Percentiles rank a stretch among this genome's conserved stretches.
Evolutionary conservation across 1,139 yeast genomes (phyloP).

Genomic region (Lodderomyces beijingensis): DNA sequence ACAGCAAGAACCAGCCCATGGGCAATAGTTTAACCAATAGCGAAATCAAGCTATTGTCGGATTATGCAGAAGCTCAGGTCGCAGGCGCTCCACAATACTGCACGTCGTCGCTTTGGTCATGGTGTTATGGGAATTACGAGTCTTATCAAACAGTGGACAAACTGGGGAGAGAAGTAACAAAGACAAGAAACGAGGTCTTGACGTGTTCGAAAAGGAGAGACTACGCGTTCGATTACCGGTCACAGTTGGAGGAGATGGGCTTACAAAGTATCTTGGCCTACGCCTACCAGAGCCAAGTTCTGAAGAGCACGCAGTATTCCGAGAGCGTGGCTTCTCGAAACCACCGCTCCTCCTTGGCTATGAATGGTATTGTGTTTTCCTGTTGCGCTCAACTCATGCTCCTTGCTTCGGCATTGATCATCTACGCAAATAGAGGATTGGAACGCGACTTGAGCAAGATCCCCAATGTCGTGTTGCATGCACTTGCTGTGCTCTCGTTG

Average conservation of each 20-base stretch:
- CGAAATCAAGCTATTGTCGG: slow-evolving; percentile 43
- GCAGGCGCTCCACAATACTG: slow-evolving; percentile 49
- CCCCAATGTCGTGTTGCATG: slow-evolving; percentile 28
- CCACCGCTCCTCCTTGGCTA: slow-evolving; percentile 8
- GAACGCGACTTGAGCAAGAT: slow-evolving; percentile 21
- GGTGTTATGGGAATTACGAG: slow-evolving; percentile 46
- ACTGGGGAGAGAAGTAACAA: slow-evolving; percentile 7
- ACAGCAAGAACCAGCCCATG: slow-evolving; percentile 4
- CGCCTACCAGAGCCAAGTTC: slow-evolving; percentile 26
- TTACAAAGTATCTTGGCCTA: slow-evolving; percentile 45
- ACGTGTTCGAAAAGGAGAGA: slow-evolving; percentile 18
- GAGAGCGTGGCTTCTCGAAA: slow-evolving; percentile 17
- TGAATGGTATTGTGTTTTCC: slow-evolving; percentile 20
- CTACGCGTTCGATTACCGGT: slow-evolving; percentile 43
- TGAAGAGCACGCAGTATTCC: slow-evolving; percentile 17
- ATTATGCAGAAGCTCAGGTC: slow-evolving; percentile 47
- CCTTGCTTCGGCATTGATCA: slow-evolving; percentile 24
- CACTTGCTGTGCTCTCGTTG: slow-evolving; percentile 29
- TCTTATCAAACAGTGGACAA: slow-evolving; percentile 15
- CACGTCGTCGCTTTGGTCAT: slow-evolving; percentile 36
- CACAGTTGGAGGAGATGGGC: slow-evolving; percentile 35
- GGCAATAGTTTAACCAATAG: slow-evolving; percentile 44
- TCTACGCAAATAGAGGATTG: slow-evolving; percentile 29
- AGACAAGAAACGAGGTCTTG: slow-evolving; percentile 17
- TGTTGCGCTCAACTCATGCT: slow-evolving; percentile 23